Evolutionary conservation across 164 flowering plant species (phyloP).

Genomic region (Chimonanthus praecox): DNA sequence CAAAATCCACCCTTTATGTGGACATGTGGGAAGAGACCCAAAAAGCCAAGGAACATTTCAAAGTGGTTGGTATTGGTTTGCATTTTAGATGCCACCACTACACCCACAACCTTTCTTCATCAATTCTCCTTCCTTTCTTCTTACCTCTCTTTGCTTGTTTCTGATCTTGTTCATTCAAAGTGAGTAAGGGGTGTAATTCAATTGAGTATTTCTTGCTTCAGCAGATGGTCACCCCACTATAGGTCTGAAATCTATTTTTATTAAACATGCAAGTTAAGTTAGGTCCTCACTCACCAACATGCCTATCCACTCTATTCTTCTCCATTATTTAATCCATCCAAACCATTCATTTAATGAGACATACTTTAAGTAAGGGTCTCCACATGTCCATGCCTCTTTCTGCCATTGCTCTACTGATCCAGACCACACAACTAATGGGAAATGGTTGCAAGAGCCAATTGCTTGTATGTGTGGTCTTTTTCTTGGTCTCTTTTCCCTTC

Average conservation of each 20-base stretch:
- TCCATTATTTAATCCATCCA: not conserved
- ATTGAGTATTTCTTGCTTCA: slow-evolving; percentile 1
- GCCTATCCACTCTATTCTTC: not conserved
- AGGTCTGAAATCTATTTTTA: not conserved
- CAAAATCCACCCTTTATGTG: slow-evolving; percentile 1
- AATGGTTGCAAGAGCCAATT: too few relatives aligned
- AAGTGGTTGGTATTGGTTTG: slow-evolving; percentile 12
- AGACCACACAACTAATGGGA: too few relatives aligned
- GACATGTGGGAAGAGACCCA: slow-evolving; percentile 12
- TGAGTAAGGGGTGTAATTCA: not conserved
- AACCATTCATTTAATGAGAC: not conserved
- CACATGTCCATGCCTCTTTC: not conserved
- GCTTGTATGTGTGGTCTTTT: too few relatives aligned
- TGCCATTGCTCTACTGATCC: too few relatives aligned
- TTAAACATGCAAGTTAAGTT: not conserved
- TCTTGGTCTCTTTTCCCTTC: too few relatives aligned
- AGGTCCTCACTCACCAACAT: not conserved
- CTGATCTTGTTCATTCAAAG: not conserved
- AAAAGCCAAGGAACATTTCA: slow-evolving; percentile 13
- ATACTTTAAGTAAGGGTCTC: not conserved
- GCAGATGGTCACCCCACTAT: slow-evolving; percentile 6
- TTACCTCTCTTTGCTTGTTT: slow-evolving; percentile 1
- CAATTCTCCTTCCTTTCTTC: not conserved
- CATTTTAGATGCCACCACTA: slow-evolving; percentile 12
- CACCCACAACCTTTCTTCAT: slow-evolving; percentile 9